These are phyloP conservation scores for Coccomyxa sp. DNA, from an alignment of 139 green algal species.

Conservation along the genomic window DNA sequence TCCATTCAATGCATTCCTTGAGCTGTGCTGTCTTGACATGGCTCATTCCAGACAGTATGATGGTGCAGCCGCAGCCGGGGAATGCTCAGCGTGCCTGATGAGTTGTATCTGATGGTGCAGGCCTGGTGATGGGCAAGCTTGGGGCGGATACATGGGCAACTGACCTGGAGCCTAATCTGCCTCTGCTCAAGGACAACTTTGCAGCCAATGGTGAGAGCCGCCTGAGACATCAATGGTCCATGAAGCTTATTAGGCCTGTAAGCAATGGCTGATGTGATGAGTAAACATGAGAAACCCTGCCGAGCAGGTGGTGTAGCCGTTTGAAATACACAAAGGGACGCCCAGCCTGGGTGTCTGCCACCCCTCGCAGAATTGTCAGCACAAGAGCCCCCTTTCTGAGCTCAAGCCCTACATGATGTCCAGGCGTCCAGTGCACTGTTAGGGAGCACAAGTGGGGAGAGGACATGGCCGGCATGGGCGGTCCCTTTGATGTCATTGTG, in stretches of 20 bases:
- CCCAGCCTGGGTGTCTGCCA: background rate
- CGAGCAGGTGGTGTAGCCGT: background rate
- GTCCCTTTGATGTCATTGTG: slow-evolving; percentile 40
- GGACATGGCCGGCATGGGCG: slow-evolving; percentile 5
- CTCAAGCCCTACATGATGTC: background rate
- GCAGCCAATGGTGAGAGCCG: slow-evolving; percentile 40
- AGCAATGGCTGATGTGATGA: slow-evolving; percentile 2
- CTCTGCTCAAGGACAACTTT: slow-evolving; percentile 48
- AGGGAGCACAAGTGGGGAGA: slow-evolving; percentile 37
- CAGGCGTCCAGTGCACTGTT: slow-evolving; percentile 9
- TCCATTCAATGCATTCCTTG: background rate
- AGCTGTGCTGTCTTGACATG: background rate
- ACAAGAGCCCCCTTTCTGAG: background rate
- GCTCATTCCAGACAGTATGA: background rate
- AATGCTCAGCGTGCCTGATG: background rate
- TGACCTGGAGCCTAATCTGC: slow-evolving; percentile 57
- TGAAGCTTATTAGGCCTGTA: background rate
- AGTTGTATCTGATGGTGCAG: slow-evolving; percentile 23
- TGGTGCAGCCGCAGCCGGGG: background rate
- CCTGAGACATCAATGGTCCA: background rate
- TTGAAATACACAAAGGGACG: background rate
- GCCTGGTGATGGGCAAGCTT: slow-evolving; percentile 34
- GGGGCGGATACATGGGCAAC: slow-evolving; percentile 45
- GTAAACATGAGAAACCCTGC: background rate
- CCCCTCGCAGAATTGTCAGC: background rate